Base-by-base conservation (phyloP, 106 monocot species). In the Dendrobium chrysotoxum region DNA sequence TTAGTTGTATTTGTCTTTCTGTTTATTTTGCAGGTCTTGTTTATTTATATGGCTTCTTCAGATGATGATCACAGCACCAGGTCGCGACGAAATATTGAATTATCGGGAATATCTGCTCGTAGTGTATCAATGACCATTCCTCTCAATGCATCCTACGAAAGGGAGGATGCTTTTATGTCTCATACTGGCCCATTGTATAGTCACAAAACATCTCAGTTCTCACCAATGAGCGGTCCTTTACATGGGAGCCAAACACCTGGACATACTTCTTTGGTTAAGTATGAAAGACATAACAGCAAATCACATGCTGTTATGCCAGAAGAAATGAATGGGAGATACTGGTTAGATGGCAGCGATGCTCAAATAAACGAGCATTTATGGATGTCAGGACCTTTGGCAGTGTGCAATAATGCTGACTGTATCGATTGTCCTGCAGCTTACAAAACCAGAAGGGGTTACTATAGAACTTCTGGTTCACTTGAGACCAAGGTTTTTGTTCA, bases 391-490 rank as follows among this genome's bases (percentile, higher is more conserved):
- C 85, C 85, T 44, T 50, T 90, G 21, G 90, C 85, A 15, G 72
- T 84, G 81, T 90, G 90, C 57, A 83, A 88, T 71, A 77, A 90
- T 65, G 85, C 88, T 31, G 79, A 90, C 76, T 90, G 90, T 80
- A 80, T 79, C 25, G 74, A 66, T 45, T 90, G 90, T 47, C 90
- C 90, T 76, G 53, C 87, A 77, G 82, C 71, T 65, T 85, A 83
- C 79, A 90, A 87, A 79, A 41, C 86, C 41, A 85, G 81, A 79
- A 80, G 21, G 10, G 42, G 40, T 73, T 50, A 82, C 55, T 74
- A 83, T 17, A 76, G 41, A 79, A 53, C 13, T 72, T 71, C 80
- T 42, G 55, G 35, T 81, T 66, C 77, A 45, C 57, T 85, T 17
- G 90, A 87, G 42, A 81, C 6, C 45, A 85, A 90, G 87, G 87